Conservation (phyloP, 83 land plant species). For the Picea abies region DNA sequence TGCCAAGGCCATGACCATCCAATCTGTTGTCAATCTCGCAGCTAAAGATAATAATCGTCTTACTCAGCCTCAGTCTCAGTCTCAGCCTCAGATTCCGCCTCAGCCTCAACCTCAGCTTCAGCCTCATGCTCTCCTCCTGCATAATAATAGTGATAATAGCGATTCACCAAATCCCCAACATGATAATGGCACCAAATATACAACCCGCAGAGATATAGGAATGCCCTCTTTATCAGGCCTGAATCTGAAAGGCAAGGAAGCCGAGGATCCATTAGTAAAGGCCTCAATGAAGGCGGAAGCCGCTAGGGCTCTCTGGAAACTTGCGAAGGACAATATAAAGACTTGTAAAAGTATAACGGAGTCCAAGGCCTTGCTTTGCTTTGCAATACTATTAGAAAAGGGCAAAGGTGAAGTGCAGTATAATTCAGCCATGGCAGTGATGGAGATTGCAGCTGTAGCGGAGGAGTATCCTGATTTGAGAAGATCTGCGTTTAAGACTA, state of each 20-base stretch:
- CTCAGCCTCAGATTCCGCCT: too few species aligned
- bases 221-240: neutral
- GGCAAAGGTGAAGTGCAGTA: conserved; percentile 61
- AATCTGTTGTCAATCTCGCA: conserved; percentile 43
- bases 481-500: conserved; percentile 82
- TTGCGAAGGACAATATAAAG: conserved; percentile 52
- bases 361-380: conserved; percentile 75
- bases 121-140: conserved; percentile 39
- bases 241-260: neutral
- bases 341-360: conserved; percentile 72
- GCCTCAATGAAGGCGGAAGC: neutral
- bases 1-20: conserved; percentile 28
- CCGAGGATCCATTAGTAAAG: neutral
- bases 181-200: neutral
- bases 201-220: neutral
- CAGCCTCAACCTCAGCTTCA: conserved; percentile 37
- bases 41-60: conserved; percentile 13
- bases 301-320: conserved; percentile 50
- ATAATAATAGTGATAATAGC: conserved; percentile 17
- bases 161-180: neutral
- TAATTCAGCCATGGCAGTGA: conserved; percentile 79
- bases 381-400: conserved; percentile 70
- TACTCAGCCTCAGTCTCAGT: neutral
- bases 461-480: conserved; percentile 71
- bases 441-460: conserved; percentile 82